Evolutionary conservation across 2,329 filamentous ascomycete species (phyloP), one percentile per base, ranked within the genome.

Genomic region (Ophiocordyceps camponoti-leonardi): DNA sequence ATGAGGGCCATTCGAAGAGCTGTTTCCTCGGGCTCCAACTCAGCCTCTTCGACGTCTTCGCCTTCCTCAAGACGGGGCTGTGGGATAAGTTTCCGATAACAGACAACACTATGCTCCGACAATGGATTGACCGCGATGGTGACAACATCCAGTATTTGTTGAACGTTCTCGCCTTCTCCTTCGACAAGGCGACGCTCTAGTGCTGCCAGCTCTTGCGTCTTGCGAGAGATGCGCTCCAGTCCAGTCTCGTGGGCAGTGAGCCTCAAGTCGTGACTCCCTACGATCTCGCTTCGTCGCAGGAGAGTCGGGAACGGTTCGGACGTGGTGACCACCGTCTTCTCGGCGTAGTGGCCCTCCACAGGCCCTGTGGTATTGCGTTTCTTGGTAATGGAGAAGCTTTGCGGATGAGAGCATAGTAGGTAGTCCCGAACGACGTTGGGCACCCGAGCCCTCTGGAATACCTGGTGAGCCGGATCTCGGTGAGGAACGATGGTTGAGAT

Each of bases 301-400:
- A 96, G 93, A 1, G 88, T 95, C 1, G 90, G 92, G 65, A 96
- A 96, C 1, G 81, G 65, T 54, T 95, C 88, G 0, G 80, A 81
- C 0, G 87, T 90, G 0, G 79, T 83, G 59, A 86, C 94, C 1
- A 95, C 64, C 0, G 79, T 73, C 68, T 95, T 96, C 58, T 94
- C 84, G 0, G 86, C 79, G 50, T 72, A 83, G 53, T 92, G 84
- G 45, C 85, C 81, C 20, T 76, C 69, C 3, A 83, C 78, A 1
- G 78, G 73, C 12, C 84, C 81, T 12, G 69, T 72, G 2, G 81
- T 83, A 52, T 77, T 78, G 26, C 86, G 74, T 53, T 77, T 79
- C 6, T 79, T 78, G 0, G 85, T 86, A 6, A 84, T 75, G 0
- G 86, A 84, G 61, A 95, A 95, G 20, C 70, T 69, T 44, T 78